Conservation (phyloP, 441 rosid genomes). For the Dalechampia spathulata region DNA sequence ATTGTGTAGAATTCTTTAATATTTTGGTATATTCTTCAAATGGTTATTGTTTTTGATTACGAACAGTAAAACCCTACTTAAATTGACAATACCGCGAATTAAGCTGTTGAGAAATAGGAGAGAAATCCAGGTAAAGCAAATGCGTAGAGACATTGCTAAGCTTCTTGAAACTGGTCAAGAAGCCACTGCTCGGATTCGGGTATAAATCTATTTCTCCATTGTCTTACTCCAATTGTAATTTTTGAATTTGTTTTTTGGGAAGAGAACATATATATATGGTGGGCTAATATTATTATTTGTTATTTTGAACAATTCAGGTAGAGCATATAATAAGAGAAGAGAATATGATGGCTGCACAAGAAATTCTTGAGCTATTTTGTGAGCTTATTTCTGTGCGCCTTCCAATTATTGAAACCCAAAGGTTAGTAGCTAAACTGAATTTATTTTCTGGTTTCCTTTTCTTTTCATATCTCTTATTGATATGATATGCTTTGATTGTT, state of each 20-base stretch:
- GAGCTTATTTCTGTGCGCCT: constrained; percentile 86
- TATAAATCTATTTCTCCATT: constrained; percentile 12
- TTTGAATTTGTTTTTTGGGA: too few relatives aligned
- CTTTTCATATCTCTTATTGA: not conserved
- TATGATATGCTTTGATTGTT: not conserved
- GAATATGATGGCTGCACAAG: constrained; percentile 98
- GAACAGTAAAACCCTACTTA: constrained; percentile 83
- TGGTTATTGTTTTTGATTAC: not conserved
- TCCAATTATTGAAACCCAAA: constrained; percentile 80
- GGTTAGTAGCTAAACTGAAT: constrained; percentile 29
- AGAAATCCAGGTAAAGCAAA: constrained; percentile 81
- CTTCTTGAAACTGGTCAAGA: constrained; percentile 98
- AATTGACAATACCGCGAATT: constrained; percentile 82
- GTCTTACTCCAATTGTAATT: not conserved
- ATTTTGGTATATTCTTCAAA: not conserved
- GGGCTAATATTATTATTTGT: too few relatives aligned
- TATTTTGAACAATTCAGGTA: constrained; percentile 38
- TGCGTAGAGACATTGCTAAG: constrained; percentile 91
- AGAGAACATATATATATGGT: too few relatives aligned
- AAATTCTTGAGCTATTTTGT: constrained; percentile 78
- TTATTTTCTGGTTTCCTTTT: not conserved
- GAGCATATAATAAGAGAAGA: constrained; percentile 95
- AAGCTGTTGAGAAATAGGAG: constrained; percentile 87
- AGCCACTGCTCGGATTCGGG: constrained; percentile 98
- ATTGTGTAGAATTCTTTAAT: not conserved